Base-by-base conservation (phyloP, 495 filamentous ascomycete genomes). In the Tuber brumale region DNA sequence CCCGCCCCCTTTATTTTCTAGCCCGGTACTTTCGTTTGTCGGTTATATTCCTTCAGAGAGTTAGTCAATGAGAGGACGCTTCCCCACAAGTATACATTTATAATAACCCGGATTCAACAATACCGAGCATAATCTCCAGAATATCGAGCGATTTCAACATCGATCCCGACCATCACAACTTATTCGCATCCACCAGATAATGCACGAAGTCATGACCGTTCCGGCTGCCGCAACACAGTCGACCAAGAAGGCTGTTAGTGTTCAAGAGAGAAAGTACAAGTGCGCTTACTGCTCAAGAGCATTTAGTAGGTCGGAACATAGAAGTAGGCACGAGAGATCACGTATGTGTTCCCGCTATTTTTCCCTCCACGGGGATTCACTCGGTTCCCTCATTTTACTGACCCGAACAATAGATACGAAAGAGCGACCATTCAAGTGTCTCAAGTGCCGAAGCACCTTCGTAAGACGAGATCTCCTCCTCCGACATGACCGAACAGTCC, bases 261-360 rank as follows among this genome's bases (percentile, higher is more conserved):
- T 89, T 70, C 92, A 94, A 69, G 94, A 97, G 87, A 93, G 94
- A 87, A 97, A 97, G 85, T 99, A 99, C 89, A 97, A 98, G 85
- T 99, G 95, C 86, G 93, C 97, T 88, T 99, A 97, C 85, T 99
- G 95, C 87, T 93, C 92, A 85, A 90, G 95, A 83, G 95, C 95
- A 73, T 99, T 99, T 84, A 97, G 93, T 86, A 88, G 96, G 84
- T 97, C 94, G 84, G 96, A 99, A 85, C 95, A 99, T 85, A 90
- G 96, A 78, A 97, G 94, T 85, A 88, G 95, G 86, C 95, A 99
- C 86, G 95, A 99, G 85, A 88, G 95, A 85, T 97, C 94, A 81
- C 95, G 95, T 99, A 94, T 89, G 95, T 95, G 79, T 75, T 73
- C 27, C 72, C 74, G 69, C n/a, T 66, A 66, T 66, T 31, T 46